Conservation (phyloP, 2,329 filamentous ascomycete genomes). For the Penicillium janthinellum region DNA sequence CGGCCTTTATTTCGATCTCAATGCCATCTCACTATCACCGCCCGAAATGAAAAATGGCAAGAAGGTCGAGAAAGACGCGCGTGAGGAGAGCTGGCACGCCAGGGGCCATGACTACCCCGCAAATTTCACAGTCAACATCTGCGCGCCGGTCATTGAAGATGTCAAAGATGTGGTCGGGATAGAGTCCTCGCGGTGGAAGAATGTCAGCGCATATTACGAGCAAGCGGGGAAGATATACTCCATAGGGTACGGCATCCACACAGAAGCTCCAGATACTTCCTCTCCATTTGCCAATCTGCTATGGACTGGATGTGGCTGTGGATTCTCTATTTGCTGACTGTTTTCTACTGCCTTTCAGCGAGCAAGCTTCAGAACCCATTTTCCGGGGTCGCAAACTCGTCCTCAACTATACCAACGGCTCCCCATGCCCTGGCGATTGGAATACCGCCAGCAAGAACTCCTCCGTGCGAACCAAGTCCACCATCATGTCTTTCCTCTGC, state of each 20-base stretch:
- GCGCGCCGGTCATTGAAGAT: constrained; percentile 52
- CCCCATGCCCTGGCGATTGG: constrained; percentile 59
- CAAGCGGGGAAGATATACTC: constrained; percentile 48
- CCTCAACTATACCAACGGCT: constrained; percentile 75
- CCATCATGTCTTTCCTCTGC: constrained; percentile 90
- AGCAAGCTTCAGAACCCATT: constrained; percentile 49
- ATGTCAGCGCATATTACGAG: constrained; percentile 54
- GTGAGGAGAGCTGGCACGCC: constrained; percentile 51
- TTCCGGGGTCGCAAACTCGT: constrained; percentile 64
- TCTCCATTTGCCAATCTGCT: background rate
- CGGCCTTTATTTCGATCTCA: constrained; percentile 66
- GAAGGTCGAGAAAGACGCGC: constrained; percentile 41
- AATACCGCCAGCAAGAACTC: constrained; percentile 28
- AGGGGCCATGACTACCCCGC: constrained; percentile 53
- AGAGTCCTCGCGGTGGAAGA: constrained; percentile 43
- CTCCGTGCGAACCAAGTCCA: constrained; percentile 62
- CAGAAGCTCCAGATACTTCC: background rate
- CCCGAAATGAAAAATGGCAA: constrained; percentile 47
- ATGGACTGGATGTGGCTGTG: background rate
- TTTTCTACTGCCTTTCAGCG: constrained; percentile 29
- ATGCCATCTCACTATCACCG: constrained; percentile 56
- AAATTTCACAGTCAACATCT: constrained; percentile 56
- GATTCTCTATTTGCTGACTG: background rate
- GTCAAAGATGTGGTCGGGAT: constrained; percentile 51
- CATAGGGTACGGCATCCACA: constrained; percentile 43